Evolutionary conservation across 1,284 basidiomycete species (phyloP).

Genomic region (Rhodotorula sp.): DNA sequence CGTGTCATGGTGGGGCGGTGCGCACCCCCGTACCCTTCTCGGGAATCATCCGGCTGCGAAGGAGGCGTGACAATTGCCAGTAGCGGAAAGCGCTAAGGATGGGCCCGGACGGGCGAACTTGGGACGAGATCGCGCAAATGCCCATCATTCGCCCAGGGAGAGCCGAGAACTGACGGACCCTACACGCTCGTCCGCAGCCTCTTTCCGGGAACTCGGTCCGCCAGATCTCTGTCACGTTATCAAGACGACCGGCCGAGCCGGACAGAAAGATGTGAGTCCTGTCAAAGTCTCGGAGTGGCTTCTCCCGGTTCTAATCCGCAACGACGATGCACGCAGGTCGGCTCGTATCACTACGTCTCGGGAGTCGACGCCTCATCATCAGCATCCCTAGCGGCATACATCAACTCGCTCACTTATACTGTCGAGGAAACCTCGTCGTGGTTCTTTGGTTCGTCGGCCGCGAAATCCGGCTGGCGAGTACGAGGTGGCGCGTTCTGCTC

Average conservation of each 20-base stretch:
- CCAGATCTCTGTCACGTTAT: conserved; percentile 95
- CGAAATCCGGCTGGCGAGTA: conserved; percentile 73
- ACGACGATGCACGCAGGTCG: conserved; percentile 59
- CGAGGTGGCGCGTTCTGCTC: conserved; percentile 95
- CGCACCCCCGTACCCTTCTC: neutral
- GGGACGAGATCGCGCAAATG: no score
- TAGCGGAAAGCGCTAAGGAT: no score
- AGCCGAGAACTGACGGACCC: no score
- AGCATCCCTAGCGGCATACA: conserved; percentile 93
- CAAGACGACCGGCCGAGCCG: conserved; percentile 80
- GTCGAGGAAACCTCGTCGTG: conserved; percentile 88
- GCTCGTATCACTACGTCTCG: conserved; percentile 92
- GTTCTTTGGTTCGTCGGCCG: conserved; percentile 64
- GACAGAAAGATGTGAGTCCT: conserved; percentile 74
- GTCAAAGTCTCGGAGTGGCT: neutral
- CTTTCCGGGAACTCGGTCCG: conserved; percentile 94
- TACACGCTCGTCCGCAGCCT: no score
- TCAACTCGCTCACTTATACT: conserved; percentile 93
- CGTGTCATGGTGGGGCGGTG: no score
- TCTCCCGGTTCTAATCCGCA: neutral
- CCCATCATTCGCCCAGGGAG: no score
- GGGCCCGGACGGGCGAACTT: no score
- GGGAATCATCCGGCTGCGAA: neutral
- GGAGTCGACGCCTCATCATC: conserved; percentile 94
- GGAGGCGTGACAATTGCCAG: no score